Percentiles rank a stretch among this genome's conserved stretches.
Evolutionary conservation across 352 stramenopile genomes (phyloP).

Genomic region (Thraustotheca clavata): DNA sequence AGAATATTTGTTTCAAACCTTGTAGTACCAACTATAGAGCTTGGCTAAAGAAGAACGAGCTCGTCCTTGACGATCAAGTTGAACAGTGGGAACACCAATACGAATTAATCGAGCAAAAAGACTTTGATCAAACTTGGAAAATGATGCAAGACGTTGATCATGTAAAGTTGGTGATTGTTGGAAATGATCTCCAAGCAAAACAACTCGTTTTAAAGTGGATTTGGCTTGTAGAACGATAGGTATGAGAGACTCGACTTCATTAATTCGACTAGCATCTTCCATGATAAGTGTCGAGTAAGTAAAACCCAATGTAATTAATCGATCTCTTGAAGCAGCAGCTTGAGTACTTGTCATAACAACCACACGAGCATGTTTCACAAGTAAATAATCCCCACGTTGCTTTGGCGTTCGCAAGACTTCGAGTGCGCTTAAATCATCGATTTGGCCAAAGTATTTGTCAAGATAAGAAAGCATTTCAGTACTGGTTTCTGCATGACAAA

Average conservation of each 20-base stretch:
- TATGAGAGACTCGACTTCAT: conserved; percentile 91
- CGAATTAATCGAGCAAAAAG: conserved; percentile 92
- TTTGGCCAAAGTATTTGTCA: conserved; percentile 88
- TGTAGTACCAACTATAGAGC: conserved; percentile 85
- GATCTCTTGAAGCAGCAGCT: conserved; percentile 79
- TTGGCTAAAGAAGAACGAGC: conserved; percentile 77
- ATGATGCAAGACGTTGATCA: conserved; percentile 78
- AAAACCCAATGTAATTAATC: conserved; percentile 80
- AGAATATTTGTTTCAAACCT: background rate
- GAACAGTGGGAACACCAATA: conserved; percentile 86
- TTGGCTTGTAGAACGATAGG: conserved; percentile 81
- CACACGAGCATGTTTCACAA: conserved; percentile 92
- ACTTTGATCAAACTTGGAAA: conserved; percentile 91
- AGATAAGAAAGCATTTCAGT: conserved; percentile 35
- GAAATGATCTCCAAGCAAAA: conserved; percentile 92
- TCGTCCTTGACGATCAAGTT: conserved; percentile 88
- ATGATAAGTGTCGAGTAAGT: conserved; percentile 87
- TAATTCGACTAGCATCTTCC: conserved; percentile 93
- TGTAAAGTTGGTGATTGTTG: conserved; percentile 90
- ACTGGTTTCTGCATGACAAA: conserved; percentile 23
- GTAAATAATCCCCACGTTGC: conserved; percentile 91
- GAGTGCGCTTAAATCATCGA: conserved; percentile 89
- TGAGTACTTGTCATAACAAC: conserved; percentile 96
- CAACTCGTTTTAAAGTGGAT: conserved; percentile 85
- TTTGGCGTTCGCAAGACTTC: conserved; percentile 90